Percentiles rank a stretch among this genome's conserved stretches.
Evolutionary conservation across 2,329 filamentous ascomycete species (phyloP).

Genomic region (Penicillium sp.): DNA sequence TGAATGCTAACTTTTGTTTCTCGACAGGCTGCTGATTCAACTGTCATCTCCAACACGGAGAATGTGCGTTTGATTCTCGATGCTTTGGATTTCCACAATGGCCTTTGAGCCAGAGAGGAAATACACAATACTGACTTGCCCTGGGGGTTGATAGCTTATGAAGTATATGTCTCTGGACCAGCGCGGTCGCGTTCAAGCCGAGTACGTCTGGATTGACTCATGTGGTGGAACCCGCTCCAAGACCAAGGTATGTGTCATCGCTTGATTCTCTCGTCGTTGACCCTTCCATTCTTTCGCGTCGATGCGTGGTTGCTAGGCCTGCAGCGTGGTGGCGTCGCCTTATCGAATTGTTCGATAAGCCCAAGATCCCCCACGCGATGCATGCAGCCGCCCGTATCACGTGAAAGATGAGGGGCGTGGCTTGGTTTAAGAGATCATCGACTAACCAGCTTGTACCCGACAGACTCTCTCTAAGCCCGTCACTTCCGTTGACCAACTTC

Average conservation of each 20-base stretch:
- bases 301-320: slow-evolving; percentile 8
- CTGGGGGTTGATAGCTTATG: slow-evolving; percentile 66
- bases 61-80: slow-evolving; percentile 47
- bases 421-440: not conserved
- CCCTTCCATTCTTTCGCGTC: slow-evolving; percentile 2
- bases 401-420: slow-evolving; percentile 24
- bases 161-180: slow-evolving; percentile 93
- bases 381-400: slow-evolving; percentile 35
- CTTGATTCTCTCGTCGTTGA: not conserved
- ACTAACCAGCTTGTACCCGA: slow-evolving; percentile 11
- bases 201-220: slow-evolving; percentile 96
- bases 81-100: slow-evolving; percentile 35
- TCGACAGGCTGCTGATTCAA: slow-evolving; percentile 44
- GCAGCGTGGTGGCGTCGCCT: slow-evolving; percentile 9
- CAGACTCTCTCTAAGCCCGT: slow-evolving; percentile 68
- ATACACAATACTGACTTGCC: slow-evolving; percentile 46
- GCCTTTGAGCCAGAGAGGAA: slow-evolving; percentile 35
- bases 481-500: slow-evolving; percentile 65
- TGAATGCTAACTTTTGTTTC: slow-evolving; percentile 26
- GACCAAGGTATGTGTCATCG: slow-evolving; percentile 75
- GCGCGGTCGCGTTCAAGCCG: slow-evolving; percentile 85
- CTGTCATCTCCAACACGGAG: slow-evolving; percentile 52
- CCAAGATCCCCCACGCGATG: slow-evolving; percentile 21
- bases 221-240: slow-evolving; percentile 86
- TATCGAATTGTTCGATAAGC: slow-evolving; percentile 28